Conservation (phyloP, 768 basidiomycete species). For the Termitomyces bulborhizus region DNA sequence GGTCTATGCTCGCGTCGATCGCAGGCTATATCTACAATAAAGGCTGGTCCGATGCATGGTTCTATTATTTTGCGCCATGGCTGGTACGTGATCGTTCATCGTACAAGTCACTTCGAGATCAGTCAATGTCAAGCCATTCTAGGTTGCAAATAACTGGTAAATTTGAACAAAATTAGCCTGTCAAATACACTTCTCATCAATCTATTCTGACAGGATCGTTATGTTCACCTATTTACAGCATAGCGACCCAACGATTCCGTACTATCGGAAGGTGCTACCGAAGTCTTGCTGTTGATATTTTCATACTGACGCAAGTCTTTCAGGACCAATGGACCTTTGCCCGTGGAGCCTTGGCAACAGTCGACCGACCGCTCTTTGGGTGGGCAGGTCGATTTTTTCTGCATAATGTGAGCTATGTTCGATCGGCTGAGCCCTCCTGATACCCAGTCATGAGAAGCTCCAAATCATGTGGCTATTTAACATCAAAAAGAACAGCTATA, state of each 20-base stretch:
- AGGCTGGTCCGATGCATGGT: conserved; percentile 28
- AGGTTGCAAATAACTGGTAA: conserved; percentile 44
- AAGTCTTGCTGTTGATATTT: neutral
- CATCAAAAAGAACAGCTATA: no score
- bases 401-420: conserved; percentile 36
- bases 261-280: conserved; percentile 39
- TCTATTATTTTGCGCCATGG: conserved; percentile 44
- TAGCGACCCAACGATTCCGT: conserved; percentile 52
- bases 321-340: conserved; percentile 53
- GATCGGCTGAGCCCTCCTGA: neutral
- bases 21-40: conserved; percentile 20
- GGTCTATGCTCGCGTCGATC: conserved; percentile 31
- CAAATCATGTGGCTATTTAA: neutral
- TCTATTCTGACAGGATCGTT: conserved; percentile 38
- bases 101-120: neutral
- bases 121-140: neutral
- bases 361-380: conserved; percentile 54
- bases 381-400: conserved; percentile 54
- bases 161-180: neutral
- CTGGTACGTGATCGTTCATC: conserved; percentile 25
- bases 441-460: neutral
- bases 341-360: conserved; percentile 53
- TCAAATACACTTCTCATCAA: neutral
- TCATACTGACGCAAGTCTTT: neutral
- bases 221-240: conserved; percentile 60